Evolutionary conservation across 768 basidiomycete genomes (phyloP).

Genomic region (Sporobolomyces pararoseus): DNA sequence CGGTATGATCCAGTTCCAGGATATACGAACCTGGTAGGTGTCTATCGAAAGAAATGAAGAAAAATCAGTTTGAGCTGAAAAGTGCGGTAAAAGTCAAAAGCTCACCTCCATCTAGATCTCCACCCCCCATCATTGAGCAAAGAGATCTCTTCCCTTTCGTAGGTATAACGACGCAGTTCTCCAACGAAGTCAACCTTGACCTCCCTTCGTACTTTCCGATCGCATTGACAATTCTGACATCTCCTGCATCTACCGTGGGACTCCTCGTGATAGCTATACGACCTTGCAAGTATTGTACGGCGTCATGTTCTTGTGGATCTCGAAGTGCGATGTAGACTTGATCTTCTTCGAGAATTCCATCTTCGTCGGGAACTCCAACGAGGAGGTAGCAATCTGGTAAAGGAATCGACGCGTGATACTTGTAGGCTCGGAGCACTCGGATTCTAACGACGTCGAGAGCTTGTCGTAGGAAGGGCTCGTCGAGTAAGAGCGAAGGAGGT

Average conservation of each 20-base stretch:
- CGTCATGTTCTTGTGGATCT: conserved; percentile 53
- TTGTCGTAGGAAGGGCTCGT: conserved; percentile 56
- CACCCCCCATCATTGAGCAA: conserved; percentile 31
- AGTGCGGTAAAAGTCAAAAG: too few species aligned
- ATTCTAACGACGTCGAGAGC: conserved; percentile 63
- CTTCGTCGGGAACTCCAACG: conserved; percentile 79
- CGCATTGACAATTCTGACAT: conserved; percentile 58
- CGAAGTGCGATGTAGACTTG: conserved; percentile 56
- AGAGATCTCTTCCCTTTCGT: conserved; percentile 13
- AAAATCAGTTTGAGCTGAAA: not conserved
- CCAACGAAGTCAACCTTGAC: not conserved
- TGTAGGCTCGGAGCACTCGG: conserved; percentile 67
- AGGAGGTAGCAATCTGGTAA: conserved; percentile 66
- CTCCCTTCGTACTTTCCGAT: not conserved
- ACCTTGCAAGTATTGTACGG: conserved; percentile 61
- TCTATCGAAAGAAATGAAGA: not conserved
- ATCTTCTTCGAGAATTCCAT: conserved; percentile 41
- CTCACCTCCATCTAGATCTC: conserved; percentile 30
- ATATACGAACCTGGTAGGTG: conserved; percentile 2
- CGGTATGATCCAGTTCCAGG: too few species aligned
- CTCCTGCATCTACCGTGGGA: conserved; percentile 71
- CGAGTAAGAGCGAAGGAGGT: not conserved
- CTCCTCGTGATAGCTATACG: conserved; percentile 64
- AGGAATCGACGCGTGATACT: conserved; percentile 68
- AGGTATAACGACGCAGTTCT: conserved; percentile 38